These are phyloP conservation scores for Microsporum canis DNA, from an alignment of 2,329 filamentous ascomycete genomes.

Conservation along the genomic window DNA sequence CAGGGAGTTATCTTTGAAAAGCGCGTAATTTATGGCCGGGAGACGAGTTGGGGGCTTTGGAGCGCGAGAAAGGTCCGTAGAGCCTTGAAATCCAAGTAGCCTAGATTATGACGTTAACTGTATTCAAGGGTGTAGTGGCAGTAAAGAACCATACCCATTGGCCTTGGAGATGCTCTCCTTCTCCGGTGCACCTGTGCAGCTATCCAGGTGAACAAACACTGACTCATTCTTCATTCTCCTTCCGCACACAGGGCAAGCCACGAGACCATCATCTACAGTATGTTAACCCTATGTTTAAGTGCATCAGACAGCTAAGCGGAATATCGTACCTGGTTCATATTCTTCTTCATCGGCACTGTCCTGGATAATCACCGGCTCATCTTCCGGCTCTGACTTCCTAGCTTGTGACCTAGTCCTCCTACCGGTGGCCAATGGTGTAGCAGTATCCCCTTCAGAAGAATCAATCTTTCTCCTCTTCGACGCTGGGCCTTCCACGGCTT, in stretches of 20 bases:
- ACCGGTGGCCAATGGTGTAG: constrained; percentile 21
- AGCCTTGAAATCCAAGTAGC: neutral
- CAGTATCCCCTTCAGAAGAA: constrained; percentile 13
- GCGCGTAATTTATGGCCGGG: constrained; percentile 71
- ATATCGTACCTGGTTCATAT: constrained; percentile 25
- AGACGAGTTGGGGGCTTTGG: constrained; percentile 50
- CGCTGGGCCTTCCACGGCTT: constrained; percentile 22
- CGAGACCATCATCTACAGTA: constrained; percentile 59
- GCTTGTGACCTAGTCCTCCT: constrained; percentile 29
- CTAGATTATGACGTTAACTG: neutral
- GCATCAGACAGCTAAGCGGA: neutral
- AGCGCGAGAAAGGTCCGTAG: neutral
- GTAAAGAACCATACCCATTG: neutral
- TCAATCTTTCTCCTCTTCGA: constrained; percentile 29
- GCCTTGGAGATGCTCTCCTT: constrained; percentile 10
- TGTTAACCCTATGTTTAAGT: neutral
- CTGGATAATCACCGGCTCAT: constrained; percentile 24
- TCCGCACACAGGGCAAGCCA: constrained; percentile 72
- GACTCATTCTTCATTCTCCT: constrained; percentile 65
- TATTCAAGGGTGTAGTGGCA: neutral
- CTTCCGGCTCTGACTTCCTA: constrained; percentile 12
- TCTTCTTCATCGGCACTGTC: constrained; percentile 31
- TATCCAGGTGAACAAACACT: constrained; percentile 74
- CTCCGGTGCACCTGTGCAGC: constrained; percentile 36
- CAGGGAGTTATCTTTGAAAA: constrained; percentile 68